Evolutionary conservation across 495 filamentous ascomycete species (phyloP), one percentile per base, ranked within the genome.

Genomic region (Lentithecium fluviatile): DNA sequence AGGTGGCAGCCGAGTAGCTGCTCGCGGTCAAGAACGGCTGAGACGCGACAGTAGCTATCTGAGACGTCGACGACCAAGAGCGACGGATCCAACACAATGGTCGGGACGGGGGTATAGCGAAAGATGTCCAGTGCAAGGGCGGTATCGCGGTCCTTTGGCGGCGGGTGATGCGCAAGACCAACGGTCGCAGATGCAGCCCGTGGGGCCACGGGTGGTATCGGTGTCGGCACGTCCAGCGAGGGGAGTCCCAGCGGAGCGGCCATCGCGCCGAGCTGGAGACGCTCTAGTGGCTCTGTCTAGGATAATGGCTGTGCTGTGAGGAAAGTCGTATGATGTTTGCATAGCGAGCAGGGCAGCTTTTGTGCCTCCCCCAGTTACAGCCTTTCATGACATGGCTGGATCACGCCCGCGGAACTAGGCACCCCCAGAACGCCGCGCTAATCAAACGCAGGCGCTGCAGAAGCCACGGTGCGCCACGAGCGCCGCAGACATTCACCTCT

Each of bases 11-110:
- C 62, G 10, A 65, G 12, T 26, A 60, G 13, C 20, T 40, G 19
- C 24, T 65, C 56, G 36, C 50, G 51, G 6, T 29, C 49, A 51
- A 24, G 42, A 36, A 21, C 52, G 56, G 29, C 47, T 21, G 56
- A 55, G 36, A 65, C 45, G 11, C 42, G 24, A 19, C 50, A 25
- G 21, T 24, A 65, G 52, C 56, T 60, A 15, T 65, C 62, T 36
- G 62, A 65, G 10, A 65, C 62, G 32, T 60, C 56, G 45, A 50
- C 13, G 34, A 65, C 25, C 1, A 46, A 32, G 6, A 56, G 50
- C 6, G 25, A 12, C 23, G 50, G 12, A 26, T 56, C 51, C 4
- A 65, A 36, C 19, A 59, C 23, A n/a, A 65, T 20, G 23, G 62
- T 60, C 6, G 56, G 56, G 17, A 65, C 43, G 43, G 50, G 62